phyloP scores from a whole-genome alignment of 495 filamentous ascomycete species.

The Astrothelium macrocarpum region DNA sequence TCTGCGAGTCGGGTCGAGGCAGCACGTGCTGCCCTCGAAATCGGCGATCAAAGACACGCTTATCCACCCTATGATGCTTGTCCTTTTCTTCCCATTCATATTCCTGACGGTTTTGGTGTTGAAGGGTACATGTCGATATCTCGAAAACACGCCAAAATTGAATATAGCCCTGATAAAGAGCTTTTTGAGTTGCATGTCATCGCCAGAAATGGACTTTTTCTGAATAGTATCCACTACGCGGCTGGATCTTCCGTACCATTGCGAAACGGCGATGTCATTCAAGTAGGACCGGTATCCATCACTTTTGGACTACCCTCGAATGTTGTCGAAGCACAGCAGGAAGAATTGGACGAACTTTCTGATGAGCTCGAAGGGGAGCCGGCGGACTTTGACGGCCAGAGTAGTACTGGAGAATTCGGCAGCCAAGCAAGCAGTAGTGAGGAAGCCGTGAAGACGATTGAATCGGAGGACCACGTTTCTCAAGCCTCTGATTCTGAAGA shows the following conservation, averaged over 20 bases:
- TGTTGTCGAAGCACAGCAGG: slow-evolving; percentile 11
- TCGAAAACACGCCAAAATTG: slow-evolving; percentile 72
- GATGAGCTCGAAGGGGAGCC: not conserved
- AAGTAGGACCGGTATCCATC: slow-evolving; percentile 70
- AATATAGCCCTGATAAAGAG: slow-evolving; percentile 64
- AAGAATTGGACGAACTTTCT: not conserved
- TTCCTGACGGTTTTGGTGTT: slow-evolving; percentile 39
- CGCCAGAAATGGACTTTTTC: slow-evolving; percentile 78
- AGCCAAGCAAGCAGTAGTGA: not conserved
- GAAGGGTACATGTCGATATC: slow-evolving; percentile 57
- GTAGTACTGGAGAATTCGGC: not conserved
- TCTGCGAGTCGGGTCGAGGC: not conserved
- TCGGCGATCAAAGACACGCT: not conserved
- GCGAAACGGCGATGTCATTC: slow-evolving; percentile 61
- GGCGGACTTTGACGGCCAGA: not conserved
- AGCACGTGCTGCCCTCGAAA: not conserved
- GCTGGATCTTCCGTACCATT: slow-evolving; percentile 54
- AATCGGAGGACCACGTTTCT: slow-evolving; percentile 6
- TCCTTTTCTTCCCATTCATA: slow-evolving; percentile 74
- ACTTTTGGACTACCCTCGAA: slow-evolving; percentile 55
- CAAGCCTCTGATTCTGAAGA: not conserved
- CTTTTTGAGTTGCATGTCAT: slow-evolving; percentile 72
- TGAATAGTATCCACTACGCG: slow-evolving; percentile 60
- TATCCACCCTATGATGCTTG: slow-evolving; percentile 39
- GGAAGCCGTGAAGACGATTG: slow-evolving; percentile 7